Conservation (phyloP, 192 early-diverging fungal species). For the Obelidium mucronatum region DNA sequence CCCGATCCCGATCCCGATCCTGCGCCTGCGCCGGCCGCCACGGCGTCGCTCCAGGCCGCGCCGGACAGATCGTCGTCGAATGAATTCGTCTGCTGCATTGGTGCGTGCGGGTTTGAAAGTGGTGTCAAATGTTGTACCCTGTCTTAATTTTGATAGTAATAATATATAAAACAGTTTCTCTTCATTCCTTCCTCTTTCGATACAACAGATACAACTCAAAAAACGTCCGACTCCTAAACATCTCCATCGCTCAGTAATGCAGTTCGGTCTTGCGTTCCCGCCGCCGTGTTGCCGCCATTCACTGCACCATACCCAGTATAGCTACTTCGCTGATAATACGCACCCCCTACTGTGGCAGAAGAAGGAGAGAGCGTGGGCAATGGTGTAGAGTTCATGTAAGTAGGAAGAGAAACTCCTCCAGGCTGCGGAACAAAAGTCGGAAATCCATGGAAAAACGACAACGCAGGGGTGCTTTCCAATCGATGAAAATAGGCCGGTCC, state of each 20-base stretch:
- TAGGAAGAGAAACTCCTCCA: slow-evolving; percentile 17
- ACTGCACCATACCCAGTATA: slow-evolving; percentile 30
- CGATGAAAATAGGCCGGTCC: slow-evolving; percentile 11
- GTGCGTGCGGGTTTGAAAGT: too few relatives aligned
- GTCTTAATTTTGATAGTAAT: too few relatives aligned
- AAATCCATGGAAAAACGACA: background rate
- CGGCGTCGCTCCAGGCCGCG: too few relatives aligned
- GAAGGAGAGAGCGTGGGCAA: background rate
- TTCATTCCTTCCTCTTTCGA: too few relatives aligned
- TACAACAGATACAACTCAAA: too few relatives aligned
- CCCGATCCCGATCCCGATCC: too few relatives aligned
- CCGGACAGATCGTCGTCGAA: too few relatives aligned
- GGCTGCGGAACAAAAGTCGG: slow-evolving; percentile 20
- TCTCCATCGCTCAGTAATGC: slow-evolving; percentile 6
- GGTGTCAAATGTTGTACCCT: too few relatives aligned
- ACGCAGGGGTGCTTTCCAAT: slow-evolving; percentile 4
- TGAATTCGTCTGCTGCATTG: too few relatives aligned
- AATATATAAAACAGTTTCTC: too few relatives aligned
- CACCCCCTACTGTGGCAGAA: too few relatives aligned
- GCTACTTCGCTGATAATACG: slow-evolving; percentile 29
- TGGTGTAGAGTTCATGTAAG: background rate
- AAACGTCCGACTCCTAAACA: background rate
- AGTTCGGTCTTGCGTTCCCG: background rate
- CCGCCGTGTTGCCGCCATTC: background rate
- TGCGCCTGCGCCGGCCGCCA: too few relatives aligned